Evolutionary conservation across 768 basidiomycete species (phyloP).

Genomic region (Calocybe indica): DNA sequence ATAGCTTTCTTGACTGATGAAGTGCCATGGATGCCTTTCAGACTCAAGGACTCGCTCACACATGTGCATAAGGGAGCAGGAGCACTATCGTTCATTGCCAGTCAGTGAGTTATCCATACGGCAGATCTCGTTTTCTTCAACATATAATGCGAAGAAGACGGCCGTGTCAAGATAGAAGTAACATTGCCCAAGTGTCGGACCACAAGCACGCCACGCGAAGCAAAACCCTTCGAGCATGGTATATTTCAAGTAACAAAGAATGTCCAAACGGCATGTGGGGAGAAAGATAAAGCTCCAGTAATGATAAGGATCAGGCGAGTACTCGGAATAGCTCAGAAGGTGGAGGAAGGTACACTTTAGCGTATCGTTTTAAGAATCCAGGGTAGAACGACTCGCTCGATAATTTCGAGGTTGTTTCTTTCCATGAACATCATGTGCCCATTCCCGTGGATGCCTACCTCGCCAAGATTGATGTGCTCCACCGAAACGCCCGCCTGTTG

Average conservation of each 20-base stretch:
- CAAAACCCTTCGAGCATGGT: no score
- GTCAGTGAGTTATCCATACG: no score
- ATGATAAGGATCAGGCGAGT: background rate
- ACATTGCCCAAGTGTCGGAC: background rate
- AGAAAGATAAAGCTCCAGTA: background rate
- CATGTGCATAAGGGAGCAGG: no score
- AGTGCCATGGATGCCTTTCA: no score
- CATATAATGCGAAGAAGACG: no score
- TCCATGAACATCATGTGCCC: slow-evolving; percentile 57
- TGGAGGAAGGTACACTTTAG: background rate
- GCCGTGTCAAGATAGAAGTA: no score
- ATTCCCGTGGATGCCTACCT: slow-evolving; percentile 43
- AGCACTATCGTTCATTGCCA: no score
- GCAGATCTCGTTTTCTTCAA: no score
- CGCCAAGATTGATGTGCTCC: slow-evolving; percentile 31
- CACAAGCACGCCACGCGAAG: background rate
- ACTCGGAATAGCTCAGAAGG: background rate
- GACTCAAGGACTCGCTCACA: no score
- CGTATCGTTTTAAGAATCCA: slow-evolving; percentile 26
- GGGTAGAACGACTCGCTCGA: slow-evolving; percentile 28
- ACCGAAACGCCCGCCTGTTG: slow-evolving; percentile 38
- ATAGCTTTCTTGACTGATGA: no score
- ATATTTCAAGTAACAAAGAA: no score
- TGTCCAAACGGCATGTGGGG: background rate
- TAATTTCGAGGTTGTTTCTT: slow-evolving; percentile 39